Percentiles rank a stretch among this genome's conserved stretches.
phyloP scores from a whole-genome alignment of 1,284 basidiomycete species.

The Peniophora sp. region DNA sequence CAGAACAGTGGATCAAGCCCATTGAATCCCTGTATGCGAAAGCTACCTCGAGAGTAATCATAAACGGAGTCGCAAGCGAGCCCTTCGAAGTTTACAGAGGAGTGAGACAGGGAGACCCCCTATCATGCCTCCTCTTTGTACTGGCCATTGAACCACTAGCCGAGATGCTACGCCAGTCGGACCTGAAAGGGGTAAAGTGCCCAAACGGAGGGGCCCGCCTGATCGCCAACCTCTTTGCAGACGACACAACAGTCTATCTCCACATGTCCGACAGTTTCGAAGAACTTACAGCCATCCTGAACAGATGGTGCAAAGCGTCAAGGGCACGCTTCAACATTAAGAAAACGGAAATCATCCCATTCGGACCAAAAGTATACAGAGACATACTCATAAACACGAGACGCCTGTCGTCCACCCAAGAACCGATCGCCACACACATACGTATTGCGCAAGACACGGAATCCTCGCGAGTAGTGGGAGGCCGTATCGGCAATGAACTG shows the following conservation, averaged over 20 bases:
- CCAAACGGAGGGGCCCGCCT: slow-evolving; percentile 8
- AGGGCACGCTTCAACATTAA: slow-evolving; percentile 24
- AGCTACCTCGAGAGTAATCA: slow-evolving; percentile 15
- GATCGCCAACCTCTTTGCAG: slow-evolving; percentile 21
- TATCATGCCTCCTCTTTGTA: slow-evolving; percentile 22
- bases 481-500: slow-evolving; percentile 18
- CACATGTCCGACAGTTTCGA: slow-evolving; percentile 12
- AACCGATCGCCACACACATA: neutral
- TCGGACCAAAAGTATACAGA: slow-evolving; percentile 11
- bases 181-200: slow-evolving; percentile 12
- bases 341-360: slow-evolving; percentile 28
- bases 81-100: slow-evolving; percentile 15
- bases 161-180: slow-evolving; percentile 10
- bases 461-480: slow-evolving; percentile 17
- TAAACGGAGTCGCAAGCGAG: slow-evolving; percentile 18
- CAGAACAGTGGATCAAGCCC: slow-evolving; percentile 11
- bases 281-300: slow-evolving; percentile 13
- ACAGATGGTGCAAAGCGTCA: slow-evolving; percentile 23
- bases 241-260: slow-evolving; percentile 22
- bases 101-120: slow-evolving; percentile 24
- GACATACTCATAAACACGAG: neutral
- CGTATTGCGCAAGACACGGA: slow-evolving; percentile 16
- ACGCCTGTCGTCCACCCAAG: neutral
- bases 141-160: slow-evolving; percentile 19
- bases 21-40: slow-evolving; percentile 16